Base-by-base conservation (phyloP, 2,329 filamentous ascomycete genomes). In the Hypoxylon rubiginosum region DNA sequence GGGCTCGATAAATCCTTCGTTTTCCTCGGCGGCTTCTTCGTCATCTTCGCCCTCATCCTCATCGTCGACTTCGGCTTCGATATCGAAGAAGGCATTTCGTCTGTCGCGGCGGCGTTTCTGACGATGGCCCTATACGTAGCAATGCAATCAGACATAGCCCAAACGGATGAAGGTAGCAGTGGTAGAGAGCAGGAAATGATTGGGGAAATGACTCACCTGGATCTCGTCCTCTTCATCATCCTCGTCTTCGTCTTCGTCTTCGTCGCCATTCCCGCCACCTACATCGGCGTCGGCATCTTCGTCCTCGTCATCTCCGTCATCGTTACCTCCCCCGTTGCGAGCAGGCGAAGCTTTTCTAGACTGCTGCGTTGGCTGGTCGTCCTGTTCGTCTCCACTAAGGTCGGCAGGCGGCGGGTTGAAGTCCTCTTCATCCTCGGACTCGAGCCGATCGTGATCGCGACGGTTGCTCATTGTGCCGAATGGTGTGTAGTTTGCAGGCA, bases 31-130 rank as follows among this genome's bases (percentile, higher is more conserved):
- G 58, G 97, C 94, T 72, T 97, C 93, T 72, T 97, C 95, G 55
- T 97, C 93, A 70, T 97, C 93, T 67, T 92, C 92, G 71, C 88
- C 91, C 71, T 93, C 92, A 73, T 97, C 94, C 73, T 97, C 94
- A 69, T 97, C 96, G 76, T 98, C 96, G 72, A 99, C 96, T 82
- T 97, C 96, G 78, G 96, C 96, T 85, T 99, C 96, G 75, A 95
- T 93, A 89, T 99, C 96, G 82, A 99, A 90, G 88, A 97, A 97
- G 75, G 91, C 90, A 73, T 93, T 92, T 69, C 93, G 89, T 70
- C 87, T 87, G 70, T 92, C 89, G 78, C 88, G 89, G 78, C 90
- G 91, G 62, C 94, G 92, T 80, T 98, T 98, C 73, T 91, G 88
- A 61, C 92, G 92, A 75, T 93, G 86, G 62, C 85, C 82, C 86